Evolutionary conservation across 768 basidiomycete genomes (phyloP).

Genomic region (Daedaleopsis sinensis): DNA sequence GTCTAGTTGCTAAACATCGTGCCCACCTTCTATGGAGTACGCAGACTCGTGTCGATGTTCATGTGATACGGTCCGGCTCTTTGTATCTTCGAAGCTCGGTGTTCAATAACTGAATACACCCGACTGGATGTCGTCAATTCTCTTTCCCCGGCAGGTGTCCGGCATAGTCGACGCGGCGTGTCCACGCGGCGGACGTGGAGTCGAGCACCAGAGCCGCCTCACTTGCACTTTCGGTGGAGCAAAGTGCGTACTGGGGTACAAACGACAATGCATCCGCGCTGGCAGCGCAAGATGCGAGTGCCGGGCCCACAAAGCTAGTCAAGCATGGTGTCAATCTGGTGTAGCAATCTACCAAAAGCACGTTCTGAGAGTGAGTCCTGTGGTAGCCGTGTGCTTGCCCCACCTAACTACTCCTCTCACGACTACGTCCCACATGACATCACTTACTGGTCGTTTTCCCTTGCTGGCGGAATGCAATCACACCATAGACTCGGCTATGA

Average conservation of each 20-base stretch:
- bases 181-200: neutral
- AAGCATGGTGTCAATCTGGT: neutral
- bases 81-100: too few relatives aligned
- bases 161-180: neutral
- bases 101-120: too few relatives aligned
- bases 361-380: neutral
- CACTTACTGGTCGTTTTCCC: neutral
- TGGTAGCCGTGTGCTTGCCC: neutral
- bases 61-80: neutral
- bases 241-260: neutral
- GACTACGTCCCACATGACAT: neutral
- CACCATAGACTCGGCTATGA: neutral
- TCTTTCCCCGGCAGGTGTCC: neutral
- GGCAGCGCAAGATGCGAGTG: too few relatives aligned
- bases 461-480: neutral
- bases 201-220: neutral
- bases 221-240: conserved; percentile 2
- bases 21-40: neutral
- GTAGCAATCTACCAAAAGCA: neutral
- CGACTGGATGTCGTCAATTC: too few relatives aligned
- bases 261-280: neutral
- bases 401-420: conserved; percentile 1
- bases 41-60: neutral
- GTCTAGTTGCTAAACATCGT: neutral
- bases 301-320: conserved; percentile 6